Base-by-base conservation (phyloP, 768 basidiomycete species). In the Boletus rex-veris region DNA sequence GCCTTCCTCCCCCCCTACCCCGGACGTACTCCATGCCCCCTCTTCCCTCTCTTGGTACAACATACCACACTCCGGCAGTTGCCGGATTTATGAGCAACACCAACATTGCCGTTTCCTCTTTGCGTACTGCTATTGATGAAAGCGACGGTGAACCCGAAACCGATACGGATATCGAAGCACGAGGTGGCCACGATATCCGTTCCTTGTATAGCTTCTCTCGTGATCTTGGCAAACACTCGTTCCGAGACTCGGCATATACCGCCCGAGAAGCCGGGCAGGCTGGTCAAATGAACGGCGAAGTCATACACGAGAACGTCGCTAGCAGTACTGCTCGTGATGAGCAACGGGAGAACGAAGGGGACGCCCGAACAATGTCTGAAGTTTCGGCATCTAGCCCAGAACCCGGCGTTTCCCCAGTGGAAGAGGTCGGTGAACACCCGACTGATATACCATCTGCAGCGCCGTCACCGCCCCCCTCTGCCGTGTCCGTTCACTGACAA, bases 91-190 rank as follows among this genome's bases (percentile, higher is more conserved):
- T 70, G 69, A 60, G 59, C 54, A 70, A 72, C 53, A 70, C 69
- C 10, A 72, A 72, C 45, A 70, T 70, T 14, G 69, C 69, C n/a
- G 71, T 70, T 15, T 70, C 69, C 4, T 70, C 69, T 41, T 64
- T 70, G 28, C 69, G 69, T 14, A 70, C 69, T 1, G 66, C 71
- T 18, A 72, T 70, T 11, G 71, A 72, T 38, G 68, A 70, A 58
- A 70, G 70, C 35, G 69, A 70, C 44, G 68, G 63, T 14, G 69
- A 70, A 53, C 64, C 55, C 9, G 71, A 72, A 37, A 68, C 69
- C 5, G 69, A 71, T 33, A 68, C 71, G 37, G 71, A 70, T 40
- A 55, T 59, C 21, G 70, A 71, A 41, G 45, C 59, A 41, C 64
- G 68, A n/a, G 57, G 54, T 35, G 16, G 57, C 7, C 68, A 68